These are phyloP conservation scores for Plasmodium coatneyi DNA, from an alignment of 169 alveolate genomes.

Conservation along the genomic window DNA sequence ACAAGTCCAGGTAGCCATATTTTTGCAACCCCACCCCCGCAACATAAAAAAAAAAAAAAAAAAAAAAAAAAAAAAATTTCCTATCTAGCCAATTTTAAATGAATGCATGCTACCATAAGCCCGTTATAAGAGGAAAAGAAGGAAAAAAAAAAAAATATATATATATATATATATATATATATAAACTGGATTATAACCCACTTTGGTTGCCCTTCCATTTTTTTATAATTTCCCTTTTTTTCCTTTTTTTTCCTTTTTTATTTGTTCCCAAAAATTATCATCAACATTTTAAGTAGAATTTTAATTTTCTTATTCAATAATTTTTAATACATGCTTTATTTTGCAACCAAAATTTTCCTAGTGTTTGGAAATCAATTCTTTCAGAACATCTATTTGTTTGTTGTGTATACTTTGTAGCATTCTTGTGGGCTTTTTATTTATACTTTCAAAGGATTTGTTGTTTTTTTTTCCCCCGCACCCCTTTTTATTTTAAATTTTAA, in stretches of 20 bases:
- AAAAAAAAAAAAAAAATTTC: neutral
- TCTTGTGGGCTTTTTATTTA: neutral
- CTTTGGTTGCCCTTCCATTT: neutral
- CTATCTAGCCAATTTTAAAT: conserved; percentile 7
- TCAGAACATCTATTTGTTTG: neutral
- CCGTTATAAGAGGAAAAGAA: neutral
- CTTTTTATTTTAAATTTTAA: neutral
- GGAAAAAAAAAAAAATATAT: neutral
- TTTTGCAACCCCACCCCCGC: neutral
- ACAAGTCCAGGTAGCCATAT: neutral
- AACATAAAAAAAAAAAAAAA: neutral
- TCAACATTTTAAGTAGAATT: neutral
- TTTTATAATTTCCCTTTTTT: neutral
- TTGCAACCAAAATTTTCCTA: neutral
- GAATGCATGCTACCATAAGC: neutral
- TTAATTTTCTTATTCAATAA: neutral
- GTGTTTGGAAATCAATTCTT: neutral
- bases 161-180: no score
- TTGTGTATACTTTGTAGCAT: neutral
- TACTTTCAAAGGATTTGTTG: neutral
- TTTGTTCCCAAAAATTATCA: neutral
- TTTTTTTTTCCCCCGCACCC: neutral
- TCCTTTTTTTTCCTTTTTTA: neutral
- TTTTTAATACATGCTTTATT: neutral
- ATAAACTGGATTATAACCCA: neutral